phyloP scores from a whole-genome alignment of 371 early-diverging fungal species.

The Mortierella sp. region DNA sequence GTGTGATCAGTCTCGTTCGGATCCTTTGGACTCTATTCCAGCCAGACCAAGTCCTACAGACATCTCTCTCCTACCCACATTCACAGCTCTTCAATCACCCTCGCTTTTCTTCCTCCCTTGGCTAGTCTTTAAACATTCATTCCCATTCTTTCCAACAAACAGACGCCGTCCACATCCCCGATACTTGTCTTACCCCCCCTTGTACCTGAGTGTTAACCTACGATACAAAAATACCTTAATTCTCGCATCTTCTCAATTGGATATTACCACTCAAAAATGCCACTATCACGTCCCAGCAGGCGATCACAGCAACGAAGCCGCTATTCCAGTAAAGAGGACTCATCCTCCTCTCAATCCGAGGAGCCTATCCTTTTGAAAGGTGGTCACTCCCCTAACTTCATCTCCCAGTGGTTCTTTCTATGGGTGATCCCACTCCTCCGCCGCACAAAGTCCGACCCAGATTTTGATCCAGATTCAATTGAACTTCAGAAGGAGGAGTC shows the following conservation, averaged over 20 bases:
- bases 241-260: not conserved
- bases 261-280: slow-evolving; percentile 11
- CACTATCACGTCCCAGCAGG: slow-evolving; percentile 36
- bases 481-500: slow-evolving; percentile 59
- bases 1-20: slow-evolving; percentile 6
- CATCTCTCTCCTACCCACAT: not conserved
- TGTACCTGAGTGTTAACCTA: not conserved
- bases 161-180: not conserved
- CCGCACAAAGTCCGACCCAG: slow-evolving; percentile 45
- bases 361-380: slow-evolving; percentile 45
- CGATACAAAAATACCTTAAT: not conserved
- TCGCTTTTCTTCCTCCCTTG: not conserved
- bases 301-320: slow-evolving; percentile 14
- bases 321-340: slow-evolving; percentile 17
- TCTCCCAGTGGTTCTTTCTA: slow-evolving; percentile 65
- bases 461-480: slow-evolving; percentile 59
- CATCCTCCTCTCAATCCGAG: slow-evolving; percentile 20
- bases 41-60: not conserved
- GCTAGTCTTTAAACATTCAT: not conserved
- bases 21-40: not conserved
- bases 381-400: slow-evolving; percentile 56
- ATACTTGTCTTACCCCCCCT: not conserved
- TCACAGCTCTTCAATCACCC: not conserved
- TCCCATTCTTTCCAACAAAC: not conserved
- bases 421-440: slow-evolving; percentile 68